phyloP scores from a whole-genome alignment of 352 stramenopile species.

The Globisporangium solare region DNA sequence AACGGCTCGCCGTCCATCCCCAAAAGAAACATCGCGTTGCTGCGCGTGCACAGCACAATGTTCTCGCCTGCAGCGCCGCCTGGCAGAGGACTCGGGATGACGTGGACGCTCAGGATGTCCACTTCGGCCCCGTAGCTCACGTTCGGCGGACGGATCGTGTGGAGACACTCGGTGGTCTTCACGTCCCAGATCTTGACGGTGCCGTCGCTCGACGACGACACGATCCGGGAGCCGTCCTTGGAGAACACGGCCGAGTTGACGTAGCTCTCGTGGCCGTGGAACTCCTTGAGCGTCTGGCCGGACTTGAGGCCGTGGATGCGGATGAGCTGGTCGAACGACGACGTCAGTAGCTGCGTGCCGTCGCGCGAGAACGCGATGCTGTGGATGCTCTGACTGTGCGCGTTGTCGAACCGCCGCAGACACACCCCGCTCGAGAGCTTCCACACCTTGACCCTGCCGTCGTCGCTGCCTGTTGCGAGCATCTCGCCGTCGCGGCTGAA shows the following conservation, averaged over 20 bases:
- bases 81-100: slow-evolving; percentile 41
- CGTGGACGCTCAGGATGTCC: slow-evolving; percentile 66
- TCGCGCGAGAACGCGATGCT: slow-evolving; percentile 90
- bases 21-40: slow-evolving; percentile 75
- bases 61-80: slow-evolving; percentile 32
- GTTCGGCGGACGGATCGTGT: slow-evolving; percentile 64
- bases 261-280: slow-evolving; percentile 90
- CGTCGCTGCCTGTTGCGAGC: slow-evolving; percentile 83
- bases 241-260: slow-evolving; percentile 89
- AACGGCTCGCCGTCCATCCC: slow-evolving; percentile 61
- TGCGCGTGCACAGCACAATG: slow-evolving; percentile 87
- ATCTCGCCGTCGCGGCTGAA: slow-evolving; percentile 86
- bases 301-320: slow-evolving; percentile 93
- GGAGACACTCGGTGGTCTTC: slow-evolving; percentile 78
- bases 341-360: slow-evolving; percentile 87
- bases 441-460: slow-evolving; percentile 91
- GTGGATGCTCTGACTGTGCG: slow-evolving; percentile 76
- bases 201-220: slow-evolving; percentile 89
- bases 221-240: slow-evolving; percentile 56
- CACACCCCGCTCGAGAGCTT: slow-evolving; percentile 88
- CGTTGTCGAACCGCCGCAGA: slow-evolving; percentile 85
- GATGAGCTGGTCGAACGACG: slow-evolving; percentile 84
- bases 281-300: slow-evolving; percentile 91
- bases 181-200: slow-evolving; percentile 90
- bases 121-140: slow-evolving; percentile 52